Conservation (phyloP, 2,329 filamentous ascomycete genomes). For the Colletotrichum lini region DNA sequence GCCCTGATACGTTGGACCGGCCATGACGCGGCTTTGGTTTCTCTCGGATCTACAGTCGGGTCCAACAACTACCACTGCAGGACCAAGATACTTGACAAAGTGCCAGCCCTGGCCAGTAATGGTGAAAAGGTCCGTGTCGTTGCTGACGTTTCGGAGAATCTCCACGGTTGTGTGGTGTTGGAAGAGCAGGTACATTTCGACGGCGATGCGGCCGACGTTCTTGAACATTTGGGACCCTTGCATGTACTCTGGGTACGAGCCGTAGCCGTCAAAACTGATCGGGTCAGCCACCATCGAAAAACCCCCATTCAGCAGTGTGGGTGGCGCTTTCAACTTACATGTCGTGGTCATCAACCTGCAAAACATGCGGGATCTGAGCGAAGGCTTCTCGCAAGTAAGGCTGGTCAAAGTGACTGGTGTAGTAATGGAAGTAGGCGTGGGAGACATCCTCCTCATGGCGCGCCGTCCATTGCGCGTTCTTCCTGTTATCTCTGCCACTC, state of each 20-base stretch:
- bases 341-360: conserved; percentile 96
- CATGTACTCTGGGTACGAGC: conserved; percentile 98
- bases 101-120: conserved; percentile 99
- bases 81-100: conserved; percentile 96
- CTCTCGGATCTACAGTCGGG: conserved; percentile 94
- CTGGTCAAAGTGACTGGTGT: conserved; percentile 98
- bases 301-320: background rate
- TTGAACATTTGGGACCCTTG: conserved; percentile 98
- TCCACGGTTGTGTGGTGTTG: conserved; percentile 98
- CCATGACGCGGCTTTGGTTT: conserved; percentile 91
- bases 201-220: conserved; percentile 94
- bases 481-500: conserved; percentile 92
- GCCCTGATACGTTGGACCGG: conserved; percentile 96
- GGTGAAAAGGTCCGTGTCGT: conserved; percentile 94
- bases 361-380: conserved; percentile 94
- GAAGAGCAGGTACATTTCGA: conserved; percentile 98
- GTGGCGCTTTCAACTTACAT: conserved; percentile 76
- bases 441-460: conserved; percentile 95
- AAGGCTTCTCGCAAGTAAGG: conserved; percentile 95
- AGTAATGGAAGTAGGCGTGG: conserved; percentile 99
- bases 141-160: conserved; percentile 88
- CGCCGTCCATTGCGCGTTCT: conserved; percentile 92
- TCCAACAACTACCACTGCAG: conserved; percentile 89
- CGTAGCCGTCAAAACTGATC: conserved; percentile 91
- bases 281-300: conserved; percentile 40